Conservation (phyloP, 1,284 basidiomycete species). For the Pseudozyma sp. region DNA sequence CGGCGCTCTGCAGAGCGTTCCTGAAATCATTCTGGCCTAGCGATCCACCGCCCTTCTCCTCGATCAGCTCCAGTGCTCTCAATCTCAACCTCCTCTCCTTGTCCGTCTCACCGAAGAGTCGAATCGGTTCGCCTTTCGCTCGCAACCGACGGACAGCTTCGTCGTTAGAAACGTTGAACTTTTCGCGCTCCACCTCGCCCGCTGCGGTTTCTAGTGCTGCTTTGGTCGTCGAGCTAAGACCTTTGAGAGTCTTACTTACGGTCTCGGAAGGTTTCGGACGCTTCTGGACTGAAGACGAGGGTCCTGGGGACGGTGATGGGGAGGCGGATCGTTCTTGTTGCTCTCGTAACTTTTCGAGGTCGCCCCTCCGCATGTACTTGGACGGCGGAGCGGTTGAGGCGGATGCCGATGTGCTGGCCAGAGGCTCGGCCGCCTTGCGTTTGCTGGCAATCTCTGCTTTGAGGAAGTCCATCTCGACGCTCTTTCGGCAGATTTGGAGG, state of each 20-base stretch:
- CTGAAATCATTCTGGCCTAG: conserved; percentile 82
- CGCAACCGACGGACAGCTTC: conserved; percentile 90
- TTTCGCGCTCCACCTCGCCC: conserved; percentile 57
- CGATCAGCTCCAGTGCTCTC: conserved; percentile 91
- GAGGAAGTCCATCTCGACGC: conserved; percentile 80
- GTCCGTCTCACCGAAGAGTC: conserved; percentile 93
- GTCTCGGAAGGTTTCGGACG: conserved; percentile 2
- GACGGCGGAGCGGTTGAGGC: conserved; percentile 12
- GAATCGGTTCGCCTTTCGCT: conserved; percentile 90
- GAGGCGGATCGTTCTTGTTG: conserved; percentile 33
- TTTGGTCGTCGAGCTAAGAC: conserved; percentile 14
- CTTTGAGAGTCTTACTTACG: neutral
- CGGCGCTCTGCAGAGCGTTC: conserved; percentile 84
- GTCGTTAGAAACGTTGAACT: conserved; percentile 90
- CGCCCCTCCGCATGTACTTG: conserved; percentile 62
- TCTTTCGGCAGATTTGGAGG: neutral
- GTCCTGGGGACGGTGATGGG: conserved; percentile 2
- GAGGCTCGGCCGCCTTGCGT: conserved; percentile 77
- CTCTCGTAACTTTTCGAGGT: conserved; percentile 46
- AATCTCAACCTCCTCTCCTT: conserved; percentile 89
- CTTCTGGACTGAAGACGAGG: conserved; percentile 8
- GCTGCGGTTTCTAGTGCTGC: conserved; percentile 28
- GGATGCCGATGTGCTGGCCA: conserved; percentile 3
- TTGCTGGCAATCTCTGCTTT: conserved; percentile 80
- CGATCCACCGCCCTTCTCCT: conserved; percentile 50